Conservation (phyloP, 1,284 basidiomycete genomes). For the Kalmanozyma brasiliensis region DNA sequence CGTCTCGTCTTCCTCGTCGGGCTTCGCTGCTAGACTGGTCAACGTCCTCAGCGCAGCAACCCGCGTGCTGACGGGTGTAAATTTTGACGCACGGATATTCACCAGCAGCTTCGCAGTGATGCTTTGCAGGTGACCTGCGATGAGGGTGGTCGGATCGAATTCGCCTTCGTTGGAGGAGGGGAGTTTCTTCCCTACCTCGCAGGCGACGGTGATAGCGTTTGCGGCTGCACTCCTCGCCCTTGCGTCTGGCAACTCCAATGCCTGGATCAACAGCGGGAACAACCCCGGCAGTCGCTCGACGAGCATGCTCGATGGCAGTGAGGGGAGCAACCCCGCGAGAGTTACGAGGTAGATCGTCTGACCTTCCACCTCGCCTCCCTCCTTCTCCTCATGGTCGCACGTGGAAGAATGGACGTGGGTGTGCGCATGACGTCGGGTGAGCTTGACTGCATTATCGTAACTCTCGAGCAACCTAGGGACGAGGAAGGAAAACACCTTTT, state of each 20-base stretch:
- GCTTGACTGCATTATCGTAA: constrained; percentile 13
- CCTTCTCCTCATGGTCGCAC: constrained; percentile 13
- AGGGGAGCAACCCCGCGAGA: constrained; percentile 82
- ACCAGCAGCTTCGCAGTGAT: constrained; percentile 46
- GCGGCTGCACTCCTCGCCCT: constrained; percentile 82
- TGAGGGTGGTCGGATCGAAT: constrained; percentile 14
- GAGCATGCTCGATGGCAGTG: constrained; percentile 76
- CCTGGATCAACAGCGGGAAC: constrained; percentile 86
- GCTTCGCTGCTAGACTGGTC: constrained; percentile 80
- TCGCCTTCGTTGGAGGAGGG: background rate
- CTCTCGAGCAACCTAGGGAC: constrained; percentile 78
- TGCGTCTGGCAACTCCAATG: constrained; percentile 80
- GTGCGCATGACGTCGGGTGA: constrained; percentile 3
- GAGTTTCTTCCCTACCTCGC: constrained; percentile 70
- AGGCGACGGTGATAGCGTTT: constrained; percentile 79
- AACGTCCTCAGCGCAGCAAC: constrained; percentile 80
- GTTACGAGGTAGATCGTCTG: constrained; percentile 84
- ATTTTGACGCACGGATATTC: constrained; percentile 25
- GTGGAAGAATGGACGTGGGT: constrained; percentile 9
- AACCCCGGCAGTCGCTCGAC: constrained; percentile 72
- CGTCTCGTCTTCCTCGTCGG: constrained; percentile 74
- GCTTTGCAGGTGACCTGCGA: constrained; percentile 26
- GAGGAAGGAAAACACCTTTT: constrained; percentile 81
- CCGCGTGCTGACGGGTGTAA: constrained; percentile 74
- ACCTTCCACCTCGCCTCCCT: constrained; percentile 51